Conservation (phyloP, 2,329 filamentous ascomycete genomes). For the Fusarium drepaniforme region DNA sequence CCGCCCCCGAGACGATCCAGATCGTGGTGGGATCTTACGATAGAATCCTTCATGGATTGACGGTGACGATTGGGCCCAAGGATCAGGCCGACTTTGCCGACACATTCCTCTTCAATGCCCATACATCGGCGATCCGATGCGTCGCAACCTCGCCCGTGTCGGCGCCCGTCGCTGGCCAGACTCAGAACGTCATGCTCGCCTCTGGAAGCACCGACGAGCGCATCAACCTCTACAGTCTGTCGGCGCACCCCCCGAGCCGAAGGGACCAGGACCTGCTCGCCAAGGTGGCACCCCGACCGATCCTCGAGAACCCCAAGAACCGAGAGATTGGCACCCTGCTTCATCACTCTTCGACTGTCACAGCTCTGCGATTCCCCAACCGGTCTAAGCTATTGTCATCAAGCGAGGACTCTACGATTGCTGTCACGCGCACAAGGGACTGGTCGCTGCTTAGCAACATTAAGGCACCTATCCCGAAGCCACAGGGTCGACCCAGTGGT, state of each 20-base stretch:
- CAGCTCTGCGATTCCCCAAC: slow-evolving; percentile 83
- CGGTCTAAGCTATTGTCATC: slow-evolving; percentile 89
- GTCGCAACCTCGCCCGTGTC: slow-evolving; percentile 86
- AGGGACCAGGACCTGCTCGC: slow-evolving; percentile 72
- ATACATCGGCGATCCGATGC: slow-evolving; percentile 89
- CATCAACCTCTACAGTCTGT: slow-evolving; percentile 94
- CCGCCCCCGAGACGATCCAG: slow-evolving; percentile 74
- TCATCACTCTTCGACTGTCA: slow-evolving; percentile 88
- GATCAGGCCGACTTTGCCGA: slow-evolving; percentile 79
- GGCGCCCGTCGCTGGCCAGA: slow-evolving; percentile 68
- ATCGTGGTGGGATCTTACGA: slow-evolving; percentile 96
- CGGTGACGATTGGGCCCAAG: slow-evolving; percentile 70
- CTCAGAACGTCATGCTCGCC: slow-evolving; percentile 89
- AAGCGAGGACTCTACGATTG: slow-evolving; percentile 91
- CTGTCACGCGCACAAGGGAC: slow-evolving; percentile 87
- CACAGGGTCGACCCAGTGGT: slow-evolving; percentile 83
- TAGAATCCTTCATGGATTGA: slow-evolving; percentile 89
- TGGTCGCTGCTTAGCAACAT: slow-evolving; percentile 90
- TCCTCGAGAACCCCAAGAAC: slow-evolving; percentile 88
- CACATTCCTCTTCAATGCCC: slow-evolving; percentile 95
- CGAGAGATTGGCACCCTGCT: slow-evolving; percentile 87
- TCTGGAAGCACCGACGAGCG: slow-evolving; percentile 94
- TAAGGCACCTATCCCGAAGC: slow-evolving; percentile 88
- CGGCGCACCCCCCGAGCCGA: slow-evolving; percentile 72
- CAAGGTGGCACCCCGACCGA: slow-evolving; percentile 76